Base-by-base conservation (phyloP, 2,329 filamentous ascomycete species). In the Fusarium verticillioides region DNA sequence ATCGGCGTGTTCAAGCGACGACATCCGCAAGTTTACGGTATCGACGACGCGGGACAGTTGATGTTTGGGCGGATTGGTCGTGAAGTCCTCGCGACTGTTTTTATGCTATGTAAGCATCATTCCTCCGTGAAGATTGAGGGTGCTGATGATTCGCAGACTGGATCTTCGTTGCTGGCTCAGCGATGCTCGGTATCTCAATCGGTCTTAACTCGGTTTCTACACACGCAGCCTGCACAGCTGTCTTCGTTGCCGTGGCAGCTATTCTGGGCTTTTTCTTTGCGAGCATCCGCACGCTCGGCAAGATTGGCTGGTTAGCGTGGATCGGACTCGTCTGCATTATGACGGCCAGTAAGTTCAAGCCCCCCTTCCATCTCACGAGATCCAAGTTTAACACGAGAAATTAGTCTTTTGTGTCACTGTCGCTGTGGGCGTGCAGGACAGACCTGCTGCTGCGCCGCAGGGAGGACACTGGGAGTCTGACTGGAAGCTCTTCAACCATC, bases 11-110 rank as follows among this genome's bases (percentile, higher is more conserved):
- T 89, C 80, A 89, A 89, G 74, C 73, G 85, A 19, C 78, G 79
- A 13, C 87, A 89, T 71, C 83, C 82, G 3, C 82, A 85, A 26
- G 84, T 88, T 2, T 88, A 89, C 72, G 83, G 85, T 36, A 87
- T 89, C 60, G 87, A 87, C 56, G 87, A 89, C 70, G 87, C 84
- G 0, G 87, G 86, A 23, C 72, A 73, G 7, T 78, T 87, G 42
- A 80, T 89, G n/a, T 86, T 87, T 69, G 87, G 87, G 19, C 81
- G 79, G 4, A 61, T 83, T 9, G 86, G 86, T 2, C 82, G 84
- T 7, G 84, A 84, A 56, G 57, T 85, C 32, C 80, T 87, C 28
- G 83, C 79, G 8, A 70, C 72, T 34, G 71, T 78, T 5, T 81
- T 82, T 59, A 76, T 79, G 75, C 60, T 86, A 60, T 81, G 82